Percentiles rank a stretch among this genome's conserved stretches.
Evolutionary conservation across 495 filamentous ascomycete genomes (phyloP).

Genomic region (Geopyxis carbonaria): DNA sequence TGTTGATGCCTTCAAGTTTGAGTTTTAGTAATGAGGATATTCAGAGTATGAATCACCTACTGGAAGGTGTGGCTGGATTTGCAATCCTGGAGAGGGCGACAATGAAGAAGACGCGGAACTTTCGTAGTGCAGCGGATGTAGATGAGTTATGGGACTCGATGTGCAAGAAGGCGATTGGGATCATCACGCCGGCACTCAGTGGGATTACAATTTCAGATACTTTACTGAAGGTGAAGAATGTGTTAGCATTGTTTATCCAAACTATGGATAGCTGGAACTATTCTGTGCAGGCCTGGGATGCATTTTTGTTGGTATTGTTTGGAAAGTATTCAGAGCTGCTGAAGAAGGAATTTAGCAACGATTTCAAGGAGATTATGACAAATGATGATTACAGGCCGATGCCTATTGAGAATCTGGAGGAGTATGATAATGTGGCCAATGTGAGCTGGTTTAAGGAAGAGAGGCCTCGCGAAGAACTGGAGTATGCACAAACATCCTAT

Average conservation of each 20-base stretch:
- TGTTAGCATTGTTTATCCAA: conserved; percentile 87
- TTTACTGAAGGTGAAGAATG: conserved; percentile 76
- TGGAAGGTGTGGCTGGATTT: conserved; percentile 91
- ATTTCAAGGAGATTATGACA: conserved; percentile 91
- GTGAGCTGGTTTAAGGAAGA: conserved; percentile 55
- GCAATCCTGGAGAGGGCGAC: conserved; percentile 91
- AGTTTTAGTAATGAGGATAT: conserved; percentile 50
- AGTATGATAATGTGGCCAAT: conserved; percentile 86
- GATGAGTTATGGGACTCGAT: conserved; percentile 97
- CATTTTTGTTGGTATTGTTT: conserved; percentile 70
- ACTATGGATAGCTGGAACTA: conserved; percentile 96
- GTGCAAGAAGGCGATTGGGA: conserved; percentile 67
- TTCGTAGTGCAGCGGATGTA: conserved; percentile 74
- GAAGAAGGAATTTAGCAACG: conserved; percentile 73
- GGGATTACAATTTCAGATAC: conserved; percentile 69
- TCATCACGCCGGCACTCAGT: conserved; percentile 59
- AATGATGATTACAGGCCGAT: conserved; percentile 99
- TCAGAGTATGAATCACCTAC: conserved; percentile 58
- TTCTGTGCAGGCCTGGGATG: conserved; percentile 59
- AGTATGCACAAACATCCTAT: conserved; percentile 33
- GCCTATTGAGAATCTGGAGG: conserved; percentile 73
- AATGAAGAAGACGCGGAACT: conserved; percentile 63
- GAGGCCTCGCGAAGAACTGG: conserved; percentile 54
- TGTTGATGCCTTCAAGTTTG: conserved; percentile 52
- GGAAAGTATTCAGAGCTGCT: conserved; percentile 85